Evolutionary conservation across 495 filamentous ascomycete species (phyloP), one percentile per base, ranked within the genome.

Genomic region (Staphylotrichum longicolle): DNA sequence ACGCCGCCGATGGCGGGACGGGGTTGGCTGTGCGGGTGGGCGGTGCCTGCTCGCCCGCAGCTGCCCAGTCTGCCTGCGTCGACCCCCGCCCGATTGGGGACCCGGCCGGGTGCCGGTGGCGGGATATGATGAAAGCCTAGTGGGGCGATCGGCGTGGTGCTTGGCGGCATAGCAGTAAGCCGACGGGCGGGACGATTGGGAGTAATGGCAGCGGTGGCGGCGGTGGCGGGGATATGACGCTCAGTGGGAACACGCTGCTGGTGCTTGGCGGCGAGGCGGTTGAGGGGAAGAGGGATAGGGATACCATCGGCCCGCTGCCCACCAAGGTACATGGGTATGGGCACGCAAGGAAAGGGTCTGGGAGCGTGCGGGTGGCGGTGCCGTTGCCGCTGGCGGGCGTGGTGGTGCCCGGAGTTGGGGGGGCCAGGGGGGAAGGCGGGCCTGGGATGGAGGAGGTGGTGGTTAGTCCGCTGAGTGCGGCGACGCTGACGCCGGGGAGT

Each of bases 391-490:
- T 45, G 56, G 20, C 20, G 20, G 20, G 20, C 20, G 2, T n/a
- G 35, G n/a, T 15, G 35, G 7, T 33, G 34, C 4, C 12, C 41
- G 42, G 3, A n/a, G 41, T 27, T 27, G 44, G n/a, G 33, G n/a
- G n/a, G 55, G 33, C 20, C 20, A 27, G 20, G 20, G 20, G 20
- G 20, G 20, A 27, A 37, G 12, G 55, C 3, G 55, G 54, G 37
- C 20, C 1, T 27, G 58, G 61, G 55, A 52, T 63, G 48, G 66
- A 68, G 55, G 68, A 70, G 55, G 68, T 68, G 30, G 11, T 70
- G 14, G 65, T 68, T 41, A 70, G 68, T 41, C 65, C 68, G 33
- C 11, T 70, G 14, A 68, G 60, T 34, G 60, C 64, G 35, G 45
- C 30, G 2, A 57, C 62, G 41, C 41, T 39, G 12, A 70, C 62